Evolutionary conservation across 352 stramenopile genomes (phyloP), one percentile per base, ranked within the genome.

Genomic region (Pythium angustatum): DNA sequence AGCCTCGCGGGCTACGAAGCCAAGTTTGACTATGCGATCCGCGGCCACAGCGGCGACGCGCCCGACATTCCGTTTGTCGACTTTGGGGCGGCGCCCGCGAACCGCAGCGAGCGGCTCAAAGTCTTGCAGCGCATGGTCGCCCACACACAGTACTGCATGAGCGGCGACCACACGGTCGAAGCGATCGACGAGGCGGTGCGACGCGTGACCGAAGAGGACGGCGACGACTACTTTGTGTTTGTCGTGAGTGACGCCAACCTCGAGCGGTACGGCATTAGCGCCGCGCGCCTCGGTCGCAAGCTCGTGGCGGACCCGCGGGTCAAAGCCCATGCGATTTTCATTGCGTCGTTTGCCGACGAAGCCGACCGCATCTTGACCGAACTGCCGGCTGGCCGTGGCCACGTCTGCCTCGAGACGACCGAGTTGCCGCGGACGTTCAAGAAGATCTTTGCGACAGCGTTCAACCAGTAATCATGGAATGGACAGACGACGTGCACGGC

Each of bases 211-310:
- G 76, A 87, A 17, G 66, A 90, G 24, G 76, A 88, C 17, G 75
- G 66, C 15, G 85, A 93, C 64, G 85, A 94, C 36, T 81, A 85
- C 50, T 91, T 96, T 48, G 92, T 98, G 19, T 96, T 98, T 64
- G 86, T 97, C 10, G 88, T 99, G 47, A 97, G 85, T 36, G 96
- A 99, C 76, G 96, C 96, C 38, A 99, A 99, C 64, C 79, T 99
- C 5, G 75, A 96, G 31, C 85, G 94, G 14, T 99, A 99, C 78
- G 78, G 93, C 22, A 93, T 93, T 55, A 74, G 72, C 12, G 82
- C 85, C 2, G 64, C 69, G 40, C 77, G 72, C 3, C 73, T 93
- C 47, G 81, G 77, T 8, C 72, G 69, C 41, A 79, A 88, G 58
- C 60, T 93, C 22, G 8, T 85, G 14, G 69, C 71, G 5, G 81